phyloP scores from a whole-genome alignment of 1,284 basidiomycete species.

The Ustilago crameri region DNA sequence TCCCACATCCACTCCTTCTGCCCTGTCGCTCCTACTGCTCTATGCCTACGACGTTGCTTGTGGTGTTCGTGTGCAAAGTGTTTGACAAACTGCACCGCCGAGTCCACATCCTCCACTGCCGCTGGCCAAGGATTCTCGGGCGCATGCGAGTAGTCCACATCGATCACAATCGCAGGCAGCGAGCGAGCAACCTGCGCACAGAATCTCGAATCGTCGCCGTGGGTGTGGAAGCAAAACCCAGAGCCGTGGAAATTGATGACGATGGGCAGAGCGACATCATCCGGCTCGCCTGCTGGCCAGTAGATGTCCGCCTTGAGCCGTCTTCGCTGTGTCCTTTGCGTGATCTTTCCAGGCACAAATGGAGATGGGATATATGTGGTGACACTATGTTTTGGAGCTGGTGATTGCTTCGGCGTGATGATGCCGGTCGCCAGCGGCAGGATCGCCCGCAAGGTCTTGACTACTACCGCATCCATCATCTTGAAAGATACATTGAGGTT shows the following conservation, averaged over 20 bases:
- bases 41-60: conserved; percentile 30
- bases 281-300: conserved; percentile 19
- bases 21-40: conserved; percentile 27
- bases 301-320: conserved; percentile 47
- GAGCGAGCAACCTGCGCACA: conserved; percentile 35
- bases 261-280: conserved; percentile 33
- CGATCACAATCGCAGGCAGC: conserved; percentile 71
- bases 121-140: conserved; percentile 80
- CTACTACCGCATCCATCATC: conserved; percentile 30
- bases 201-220: conserved; percentile 46
- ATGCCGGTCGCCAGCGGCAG: conserved; percentile 28
- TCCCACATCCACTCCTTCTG: conserved; percentile 46
- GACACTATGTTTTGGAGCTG: conserved; percentile 32
- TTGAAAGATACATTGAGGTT: too few relatives aligned
- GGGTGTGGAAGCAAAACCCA: conserved; percentile 45
- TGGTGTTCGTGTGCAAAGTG: conserved; percentile 32
- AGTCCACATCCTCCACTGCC: conserved; percentile 78
- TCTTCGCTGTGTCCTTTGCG: conserved; percentile 30
- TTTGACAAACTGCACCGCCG: conserved; percentile 74
- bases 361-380: conserved; percentile 48
- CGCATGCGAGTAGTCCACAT: conserved; percentile 79
- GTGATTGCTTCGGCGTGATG: conserved; percentile 35
- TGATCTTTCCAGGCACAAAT: conserved; percentile 36
- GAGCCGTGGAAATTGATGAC: conserved; percentile 56
- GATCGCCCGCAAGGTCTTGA: conserved; percentile 41